Evolutionary conservation across 2,329 filamentous ascomycete species (phyloP), one percentile per base, ranked within the genome.

Genomic region (Aspergillus pseudotamarii): DNA sequence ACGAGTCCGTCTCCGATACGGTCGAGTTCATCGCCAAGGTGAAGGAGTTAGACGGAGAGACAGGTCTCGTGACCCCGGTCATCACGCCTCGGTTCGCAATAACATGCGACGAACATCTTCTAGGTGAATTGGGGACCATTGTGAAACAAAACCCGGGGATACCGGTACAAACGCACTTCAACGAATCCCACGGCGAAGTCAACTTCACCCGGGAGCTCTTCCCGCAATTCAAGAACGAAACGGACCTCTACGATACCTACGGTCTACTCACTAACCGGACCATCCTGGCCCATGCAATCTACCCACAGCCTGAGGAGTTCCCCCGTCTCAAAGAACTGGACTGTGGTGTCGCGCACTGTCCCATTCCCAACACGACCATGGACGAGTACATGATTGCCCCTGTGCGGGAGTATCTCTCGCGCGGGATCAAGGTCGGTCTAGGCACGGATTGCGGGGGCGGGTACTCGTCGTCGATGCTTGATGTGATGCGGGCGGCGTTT

Each of bases 251-350:
- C 69, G 76, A 80, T 11, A 72, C 80, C 66, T 88, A 83, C 63
- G 82, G 82, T 0, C 75, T 91, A 4, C 78, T 91, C 6, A 83
- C 78, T 1, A 64, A 76, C 3, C 81, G 85, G 10, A 83, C 85
- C 0, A 89, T 91, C 61, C 82, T 91, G 0, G 89, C 89, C 0
- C 89, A 91, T 71, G 90, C 88, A 75, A 90, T 86, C 61, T 83
- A 86, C 70, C 84, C 90, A 76, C 82, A 79, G 6, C 82, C 86
- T 3, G 79, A 84, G 34, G 89, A 91, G 72, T 82, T 85, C 54
- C 66, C 74, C 0, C 77, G 79, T 6, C 68, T 90, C 1, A 68
- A 74, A 16, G 72, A 77, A 10, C 76, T 86, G 10, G 74, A 75
- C 0, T 89, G 87, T 66, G 87, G 88, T 21, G 80, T 90, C 1